Percentiles rank a stretch among this genome's conserved stretches.
These are phyloP conservation scores for Neonectria coccinea DNA, from an alignment of 2,329 filamentous ascomycete genomes.

Conservation along the genomic window DNA sequence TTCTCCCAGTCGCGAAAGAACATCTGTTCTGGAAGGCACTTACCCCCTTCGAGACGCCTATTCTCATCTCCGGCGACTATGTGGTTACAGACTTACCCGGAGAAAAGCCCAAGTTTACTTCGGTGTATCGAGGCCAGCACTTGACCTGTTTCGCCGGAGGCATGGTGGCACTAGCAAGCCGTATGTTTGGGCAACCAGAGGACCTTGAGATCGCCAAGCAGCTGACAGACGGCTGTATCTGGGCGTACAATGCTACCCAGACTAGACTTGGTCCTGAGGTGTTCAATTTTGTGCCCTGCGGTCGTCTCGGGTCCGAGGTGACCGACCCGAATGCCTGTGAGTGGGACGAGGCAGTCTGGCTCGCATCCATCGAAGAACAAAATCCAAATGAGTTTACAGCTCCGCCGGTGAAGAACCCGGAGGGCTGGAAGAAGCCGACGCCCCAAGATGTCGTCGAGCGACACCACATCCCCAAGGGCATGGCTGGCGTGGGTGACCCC, in stretches of 20 bases:
- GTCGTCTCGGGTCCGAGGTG: conserved; percentile 38
- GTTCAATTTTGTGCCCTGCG: conserved; percentile 61
- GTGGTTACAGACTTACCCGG: conserved; percentile 45
- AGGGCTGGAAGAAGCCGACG: conserved; percentile 43
- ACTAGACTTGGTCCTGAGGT: conserved; percentile 71
- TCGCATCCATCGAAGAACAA: conserved; percentile 41
- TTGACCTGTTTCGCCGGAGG: conserved; percentile 74
- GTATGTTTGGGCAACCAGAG: conserved; percentile 65
- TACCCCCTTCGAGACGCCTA: conserved; percentile 66
- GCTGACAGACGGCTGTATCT: conserved; percentile 73
- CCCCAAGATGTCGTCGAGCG: conserved; percentile 41
- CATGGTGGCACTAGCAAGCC: conserved; percentile 73
- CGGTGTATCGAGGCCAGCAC: conserved; percentile 63
- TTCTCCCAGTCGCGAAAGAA: conserved; percentile 61
- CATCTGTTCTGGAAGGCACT: conserved; percentile 77
- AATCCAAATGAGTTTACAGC: conserved; percentile 41
- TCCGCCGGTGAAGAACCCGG: conserved; percentile 33
- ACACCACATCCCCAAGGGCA: conserved; percentile 62
- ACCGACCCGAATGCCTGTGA: conserved; percentile 49
- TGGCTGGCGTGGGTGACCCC: conserved; percentile 65
- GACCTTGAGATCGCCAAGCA: conserved; percentile 69
- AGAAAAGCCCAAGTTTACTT: conserved; percentile 43
- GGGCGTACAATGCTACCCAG: conserved; percentile 68
- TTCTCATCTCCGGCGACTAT: conserved; percentile 71
- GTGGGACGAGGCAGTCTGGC: conserved; percentile 50